These are phyloP conservation scores for Copromyces sp. DNA, from an alignment of 495 filamentous ascomycete genomes.

Conservation along the genomic window DNA sequence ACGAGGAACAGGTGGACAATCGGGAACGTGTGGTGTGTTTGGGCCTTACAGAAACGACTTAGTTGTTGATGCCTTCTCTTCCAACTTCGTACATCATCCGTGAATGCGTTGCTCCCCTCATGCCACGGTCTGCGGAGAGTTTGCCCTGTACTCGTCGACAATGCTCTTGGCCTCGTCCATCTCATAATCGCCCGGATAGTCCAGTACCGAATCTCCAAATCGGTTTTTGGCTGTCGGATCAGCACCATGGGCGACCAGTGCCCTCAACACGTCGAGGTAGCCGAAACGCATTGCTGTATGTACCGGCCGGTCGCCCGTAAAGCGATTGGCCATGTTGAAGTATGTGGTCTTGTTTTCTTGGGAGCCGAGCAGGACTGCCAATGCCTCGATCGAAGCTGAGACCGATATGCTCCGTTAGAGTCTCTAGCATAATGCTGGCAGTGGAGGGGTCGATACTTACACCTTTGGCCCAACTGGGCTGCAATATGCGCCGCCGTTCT, in stretches of 20 bases:
- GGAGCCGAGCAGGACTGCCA: slow-evolving; percentile 11
- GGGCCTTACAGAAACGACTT: not conserved
- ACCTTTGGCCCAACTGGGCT: slow-evolving; percentile 16
- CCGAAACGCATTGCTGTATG: slow-evolving; percentile 23
- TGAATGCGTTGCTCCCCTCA: not conserved
- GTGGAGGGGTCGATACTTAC: not conserved
- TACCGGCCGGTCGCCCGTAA: slow-evolving; percentile 18
- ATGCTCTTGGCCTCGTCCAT: slow-evolving; percentile 14
- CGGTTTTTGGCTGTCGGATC: slow-evolving; percentile 22
- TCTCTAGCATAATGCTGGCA: not conserved
- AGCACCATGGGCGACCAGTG: slow-evolving; percentile 16
- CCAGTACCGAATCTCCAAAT: slow-evolving; percentile 18
- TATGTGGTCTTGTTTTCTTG: slow-evolving; percentile 7
- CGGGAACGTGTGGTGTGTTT: not conserved
- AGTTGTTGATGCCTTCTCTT: not conserved
- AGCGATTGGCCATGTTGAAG: slow-evolving; percentile 25
- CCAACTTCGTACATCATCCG: not conserved
- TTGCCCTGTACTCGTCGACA: slow-evolving; percentile 9
- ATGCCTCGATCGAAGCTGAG: slow-evolving; percentile 17
- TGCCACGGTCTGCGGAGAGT: not conserved
- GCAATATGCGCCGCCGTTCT: slow-evolving; percentile 24
- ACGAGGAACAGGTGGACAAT: not conserved
- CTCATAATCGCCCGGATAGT: slow-evolving; percentile 20
- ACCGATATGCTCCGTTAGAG: not conserved
- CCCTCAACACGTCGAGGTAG: slow-evolving; percentile 14